Percentiles rank a stretch among this genome's conserved stretches.
These are phyloP conservation scores for Tremella mesenterica DNA, from an alignment of 768 basidiomycete species.

Conservation along the genomic window DNA sequence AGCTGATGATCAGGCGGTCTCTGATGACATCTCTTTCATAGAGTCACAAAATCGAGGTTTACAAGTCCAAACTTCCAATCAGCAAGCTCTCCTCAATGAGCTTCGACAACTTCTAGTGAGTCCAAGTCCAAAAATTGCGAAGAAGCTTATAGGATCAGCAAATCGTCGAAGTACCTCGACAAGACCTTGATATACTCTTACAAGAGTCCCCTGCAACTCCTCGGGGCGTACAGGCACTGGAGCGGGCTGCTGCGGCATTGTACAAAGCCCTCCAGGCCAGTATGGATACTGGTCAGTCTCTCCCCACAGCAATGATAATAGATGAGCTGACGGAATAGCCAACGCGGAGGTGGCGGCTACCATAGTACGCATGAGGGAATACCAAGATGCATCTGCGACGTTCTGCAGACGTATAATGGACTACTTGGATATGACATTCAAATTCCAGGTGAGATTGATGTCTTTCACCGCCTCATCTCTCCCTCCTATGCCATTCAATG, in stretches of 20 bases:
- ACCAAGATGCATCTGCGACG: slow-evolving; percentile 76
- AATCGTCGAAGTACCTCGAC: slow-evolving; percentile 85
- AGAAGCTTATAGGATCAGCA: slow-evolving; percentile 50
- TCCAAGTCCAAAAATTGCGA: background rate
- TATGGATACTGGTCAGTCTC: slow-evolving; percentile 64
- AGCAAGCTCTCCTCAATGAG: slow-evolving; percentile 71
- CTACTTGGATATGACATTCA: slow-evolving; percentile 83
- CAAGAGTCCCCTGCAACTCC: slow-evolving; percentile 83
- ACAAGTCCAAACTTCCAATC: slow-evolving; percentile 95
- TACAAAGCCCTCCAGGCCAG: slow-evolving; percentile 91
- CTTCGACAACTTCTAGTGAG: slow-evolving; percentile 76
- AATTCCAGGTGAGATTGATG: slow-evolving; percentile 58
- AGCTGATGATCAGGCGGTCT: slow-evolving; percentile 62
- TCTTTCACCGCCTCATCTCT: background rate
- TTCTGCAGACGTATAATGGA: slow-evolving; percentile 89
- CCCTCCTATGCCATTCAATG: background rate
- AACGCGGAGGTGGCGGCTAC: slow-evolving; percentile 86
- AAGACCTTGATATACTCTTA: slow-evolving; percentile 63
- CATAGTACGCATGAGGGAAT: slow-evolving; percentile 84
- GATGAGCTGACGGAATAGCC: slow-evolving; percentile 4
- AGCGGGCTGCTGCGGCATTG: slow-evolving; percentile 73
- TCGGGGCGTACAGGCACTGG: slow-evolving; percentile 64
- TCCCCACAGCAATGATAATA: background rate
- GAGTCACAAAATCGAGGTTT: slow-evolving; percentile 93
- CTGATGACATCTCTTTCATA: slow-evolving; percentile 89